Evolutionary conservation across 2,329 filamentous ascomycete genomes (phyloP).

Genomic region (Ophiocordyceps camponoti-saundersi): DNA sequence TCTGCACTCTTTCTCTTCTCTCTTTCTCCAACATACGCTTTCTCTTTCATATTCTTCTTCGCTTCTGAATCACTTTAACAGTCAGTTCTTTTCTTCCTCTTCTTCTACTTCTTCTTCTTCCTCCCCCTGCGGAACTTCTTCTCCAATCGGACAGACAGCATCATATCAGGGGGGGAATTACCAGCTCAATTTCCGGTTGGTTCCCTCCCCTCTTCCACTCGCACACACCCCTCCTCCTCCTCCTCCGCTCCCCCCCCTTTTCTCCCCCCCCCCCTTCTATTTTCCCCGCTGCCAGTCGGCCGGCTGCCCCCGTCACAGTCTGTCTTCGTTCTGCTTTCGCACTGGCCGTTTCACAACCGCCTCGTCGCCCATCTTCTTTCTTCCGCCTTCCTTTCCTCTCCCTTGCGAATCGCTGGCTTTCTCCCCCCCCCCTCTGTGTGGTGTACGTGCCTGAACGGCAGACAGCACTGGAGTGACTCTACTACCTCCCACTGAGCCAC

Average conservation of each 20-base stretch:
- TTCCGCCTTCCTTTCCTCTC: not conserved
- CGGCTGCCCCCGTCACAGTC: not conserved
- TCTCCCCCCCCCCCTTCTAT: not conserved
- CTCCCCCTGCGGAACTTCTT: no score
- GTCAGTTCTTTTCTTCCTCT: not conserved
- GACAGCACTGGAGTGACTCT: not conserved
- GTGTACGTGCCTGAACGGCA: not conserved
- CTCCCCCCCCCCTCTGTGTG: not conserved
- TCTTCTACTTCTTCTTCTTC: not conserved
- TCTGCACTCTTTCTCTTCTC: no score
- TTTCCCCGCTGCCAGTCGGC: not conserved
- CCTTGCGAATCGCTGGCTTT: not conserved
- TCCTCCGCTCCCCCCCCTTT: no score
- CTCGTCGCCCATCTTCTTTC: not conserved
- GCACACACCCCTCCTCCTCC: not conserved
- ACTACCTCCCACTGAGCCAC: constrained; percentile 1
- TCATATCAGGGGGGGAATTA: not conserved
- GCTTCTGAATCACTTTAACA: not conserved
- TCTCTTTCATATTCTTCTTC: no score
- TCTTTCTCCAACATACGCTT: no score
- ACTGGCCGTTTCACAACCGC: not conserved
- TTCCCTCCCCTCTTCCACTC: not conserved
- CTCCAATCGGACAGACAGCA: not conserved
- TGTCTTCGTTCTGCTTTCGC: not conserved
- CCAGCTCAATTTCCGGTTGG: not conserved